Percentiles rank a stretch among this genome's conserved stretches.
Conservation (phyloP, 306 rosid genomes). For the Quercus rubra region DNA sequence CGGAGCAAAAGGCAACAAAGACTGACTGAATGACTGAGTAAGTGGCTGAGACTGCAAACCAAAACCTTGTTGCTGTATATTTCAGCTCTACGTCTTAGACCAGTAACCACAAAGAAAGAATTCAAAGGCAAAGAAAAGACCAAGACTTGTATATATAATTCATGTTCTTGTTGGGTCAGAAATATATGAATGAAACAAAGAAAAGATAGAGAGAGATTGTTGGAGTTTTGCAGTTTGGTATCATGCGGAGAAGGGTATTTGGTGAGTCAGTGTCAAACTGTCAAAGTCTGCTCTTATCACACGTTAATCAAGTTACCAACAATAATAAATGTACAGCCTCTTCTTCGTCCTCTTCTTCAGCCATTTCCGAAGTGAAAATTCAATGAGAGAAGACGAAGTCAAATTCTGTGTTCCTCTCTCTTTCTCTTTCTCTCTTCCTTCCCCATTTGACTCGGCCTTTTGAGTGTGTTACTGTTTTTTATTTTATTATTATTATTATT, state of each 20-base stretch:
- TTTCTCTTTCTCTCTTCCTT: not conserved
- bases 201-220: not conserved
- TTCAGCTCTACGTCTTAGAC: slow-evolving; percentile 8
- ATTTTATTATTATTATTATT: not conserved
- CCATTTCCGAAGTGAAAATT: slow-evolving; percentile 14
- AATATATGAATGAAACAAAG: slow-evolving; percentile 9
- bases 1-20: slow-evolving; percentile 16
- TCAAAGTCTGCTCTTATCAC: slow-evolving; percentile 25
- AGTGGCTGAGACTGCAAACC: slow-evolving; percentile 4
- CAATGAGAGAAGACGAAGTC: slow-evolving; percentile 40
- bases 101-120: not conserved
- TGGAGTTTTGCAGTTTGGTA: slow-evolving; percentile 33
- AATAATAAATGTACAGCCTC: slow-evolving; percentile 7
- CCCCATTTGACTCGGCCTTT: not conserved
- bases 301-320: slow-evolving; percentile 2
- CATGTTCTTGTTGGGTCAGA: slow-evolving; percentile 5
- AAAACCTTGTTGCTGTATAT: not conserved
- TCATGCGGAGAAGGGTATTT: slow-evolving; percentile 15
- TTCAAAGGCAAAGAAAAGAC: slow-evolving; percentile 2
- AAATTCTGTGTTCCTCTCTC: not conserved
- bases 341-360: slow-evolving; percentile 26
- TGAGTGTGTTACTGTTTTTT: not conserved
- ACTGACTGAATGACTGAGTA: not conserved
- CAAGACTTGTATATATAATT: not conserved
- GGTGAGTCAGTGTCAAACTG: slow-evolving; percentile 39